Evolutionary conservation across 2,329 filamentous ascomycete species (phyloP).

Genomic region (Chalara sp.): DNA sequence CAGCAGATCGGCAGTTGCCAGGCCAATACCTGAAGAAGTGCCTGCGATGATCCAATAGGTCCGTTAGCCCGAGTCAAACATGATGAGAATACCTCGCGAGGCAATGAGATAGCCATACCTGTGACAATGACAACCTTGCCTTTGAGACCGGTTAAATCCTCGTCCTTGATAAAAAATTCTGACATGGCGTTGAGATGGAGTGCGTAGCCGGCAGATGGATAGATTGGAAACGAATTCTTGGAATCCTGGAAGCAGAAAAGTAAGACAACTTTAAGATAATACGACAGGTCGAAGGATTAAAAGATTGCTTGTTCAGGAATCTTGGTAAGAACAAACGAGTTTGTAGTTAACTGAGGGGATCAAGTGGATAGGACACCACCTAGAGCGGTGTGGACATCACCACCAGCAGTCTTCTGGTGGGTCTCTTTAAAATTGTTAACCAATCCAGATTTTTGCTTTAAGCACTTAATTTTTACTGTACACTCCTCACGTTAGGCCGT

Average conservation of each 20-base stretch:
- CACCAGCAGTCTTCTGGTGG: no score
- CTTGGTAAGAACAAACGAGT: no score
- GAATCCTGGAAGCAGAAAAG: conserved; percentile 5
- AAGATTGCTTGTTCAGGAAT: no score
- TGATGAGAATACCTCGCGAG: neutral
- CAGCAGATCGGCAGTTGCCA: conserved; percentile 46
- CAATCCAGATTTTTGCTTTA: no score
- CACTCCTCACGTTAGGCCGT: no score
- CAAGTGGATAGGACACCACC: no score
- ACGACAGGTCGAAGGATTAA: neutral
- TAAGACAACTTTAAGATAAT: conserved; percentile 1
- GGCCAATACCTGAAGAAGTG: conserved; percentile 53
- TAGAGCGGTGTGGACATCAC: no score
- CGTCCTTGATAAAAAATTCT: conserved; percentile 38
- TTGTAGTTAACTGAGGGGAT: no score
- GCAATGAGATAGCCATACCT: conserved; percentile 27
- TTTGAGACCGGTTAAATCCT: conserved; percentile 35
- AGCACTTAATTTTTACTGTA: no score
- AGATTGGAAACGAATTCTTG: conserved; percentile 1
- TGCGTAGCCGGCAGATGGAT: neutral
- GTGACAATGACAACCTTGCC: conserved; percentile 47
- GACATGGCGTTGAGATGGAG: conserved; percentile 29
- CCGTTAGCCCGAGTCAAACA: conserved; percentile 7
- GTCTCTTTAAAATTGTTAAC: no score
- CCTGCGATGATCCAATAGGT: conserved; percentile 29